Conservation (phyloP, 495 filamentous ascomycete species). For the Hypoxylon perforatum region DNA sequence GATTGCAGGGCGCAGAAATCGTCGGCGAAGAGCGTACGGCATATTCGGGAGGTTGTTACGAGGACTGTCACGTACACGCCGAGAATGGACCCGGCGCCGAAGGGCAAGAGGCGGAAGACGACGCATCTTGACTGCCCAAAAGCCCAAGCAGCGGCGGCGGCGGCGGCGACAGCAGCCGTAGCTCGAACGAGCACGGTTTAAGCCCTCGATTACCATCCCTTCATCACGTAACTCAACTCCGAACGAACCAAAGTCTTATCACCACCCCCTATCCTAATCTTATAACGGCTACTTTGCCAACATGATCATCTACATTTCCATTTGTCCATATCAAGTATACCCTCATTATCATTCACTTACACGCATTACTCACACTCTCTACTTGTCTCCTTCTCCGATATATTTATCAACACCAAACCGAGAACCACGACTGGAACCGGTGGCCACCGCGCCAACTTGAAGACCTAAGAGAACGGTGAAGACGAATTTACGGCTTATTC, state of each 20-base stretch:
- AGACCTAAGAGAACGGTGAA: slow-evolving; percentile 19
- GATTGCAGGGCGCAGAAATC: slow-evolving; percentile 59
- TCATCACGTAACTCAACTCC: slow-evolving; percentile 24
- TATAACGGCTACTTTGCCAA: slow-evolving; percentile 23
- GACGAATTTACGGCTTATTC: slow-evolving; percentile 39
- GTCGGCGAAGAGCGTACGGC: slow-evolving; percentile 61
- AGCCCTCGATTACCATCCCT: slow-evolving; percentile 10
- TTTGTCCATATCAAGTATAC: slow-evolving; percentile 44
- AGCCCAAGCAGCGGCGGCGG: slow-evolving; percentile 31
- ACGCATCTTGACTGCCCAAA: slow-evolving; percentile 42
- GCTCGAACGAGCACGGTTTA: slow-evolving; percentile 33
- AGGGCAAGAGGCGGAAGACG: slow-evolving; percentile 76
- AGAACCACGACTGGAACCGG: slow-evolving; percentile 21
- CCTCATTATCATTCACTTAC: slow-evolving; percentile 9
- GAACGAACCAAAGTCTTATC: slow-evolving; percentile 37
- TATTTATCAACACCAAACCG: slow-evolving; percentile 32
- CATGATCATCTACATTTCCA: slow-evolving; percentile 34
- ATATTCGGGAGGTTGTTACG: slow-evolving; percentile 77
- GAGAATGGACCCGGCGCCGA: slow-evolving; percentile 74
- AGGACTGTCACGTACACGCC: slow-evolving; percentile 81
- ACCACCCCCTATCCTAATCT: slow-evolving; percentile 18
- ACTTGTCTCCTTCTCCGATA: slow-evolving; percentile 34
- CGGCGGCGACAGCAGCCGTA: slow-evolving; percentile 30
- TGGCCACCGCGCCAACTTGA: slow-evolving; percentile 8
- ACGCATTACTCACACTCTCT: slow-evolving; percentile 26